Evolutionary conservation across 805 yeast species (phyloP).

Genomic region (Barnettozyma vustinii): DNA sequence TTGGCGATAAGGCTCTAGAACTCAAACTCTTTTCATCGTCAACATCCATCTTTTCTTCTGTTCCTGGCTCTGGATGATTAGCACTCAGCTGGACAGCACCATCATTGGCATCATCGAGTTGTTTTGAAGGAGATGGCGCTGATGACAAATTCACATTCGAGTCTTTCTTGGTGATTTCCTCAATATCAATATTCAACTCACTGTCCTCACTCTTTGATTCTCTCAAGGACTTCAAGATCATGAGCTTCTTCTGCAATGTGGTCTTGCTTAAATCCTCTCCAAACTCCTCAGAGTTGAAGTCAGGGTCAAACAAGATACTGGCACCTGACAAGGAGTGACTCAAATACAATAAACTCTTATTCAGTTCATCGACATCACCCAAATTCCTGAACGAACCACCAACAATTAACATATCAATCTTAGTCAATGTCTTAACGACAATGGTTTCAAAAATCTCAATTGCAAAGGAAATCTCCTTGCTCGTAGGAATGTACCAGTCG

Average conservation of each 20-base stretch:
- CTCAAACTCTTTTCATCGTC: slow-evolving; percentile 30
- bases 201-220: slow-evolving; percentile 29
- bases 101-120: slow-evolving; percentile 17
- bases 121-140: slow-evolving; percentile 5
- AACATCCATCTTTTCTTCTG: slow-evolving; percentile 21
- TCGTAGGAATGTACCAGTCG: slow-evolving; percentile 71
- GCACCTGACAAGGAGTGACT: slow-evolving; percentile 64
- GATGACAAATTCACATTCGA: slow-evolving; percentile 16
- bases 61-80: slow-evolving; percentile 11
- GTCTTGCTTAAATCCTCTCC: slow-evolving; percentile 11
- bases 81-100: slow-evolving; percentile 16
- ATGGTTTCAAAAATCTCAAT: slow-evolving; percentile 50
- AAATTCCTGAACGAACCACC: slow-evolving; percentile 18
- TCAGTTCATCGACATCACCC: slow-evolving; percentile 45
- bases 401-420: slow-evolving; percentile 34
- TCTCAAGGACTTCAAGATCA: slow-evolving; percentile 32
- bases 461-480: slow-evolving; percentile 53
- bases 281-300: slow-evolving; percentile 34
- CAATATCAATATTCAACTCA: slow-evolving; percentile 34
- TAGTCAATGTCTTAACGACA: slow-evolving; percentile 36
- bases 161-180: slow-evolving; percentile 28
- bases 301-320: slow-evolving; percentile 69
- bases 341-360: slow-evolving; percentile 49
- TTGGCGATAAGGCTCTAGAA: slow-evolving; percentile 28
- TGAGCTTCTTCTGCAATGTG: slow-evolving; percentile 23